phyloP scores from a whole-genome alignment of 805 yeast species.

The Starmera pachycereana region DNA sequence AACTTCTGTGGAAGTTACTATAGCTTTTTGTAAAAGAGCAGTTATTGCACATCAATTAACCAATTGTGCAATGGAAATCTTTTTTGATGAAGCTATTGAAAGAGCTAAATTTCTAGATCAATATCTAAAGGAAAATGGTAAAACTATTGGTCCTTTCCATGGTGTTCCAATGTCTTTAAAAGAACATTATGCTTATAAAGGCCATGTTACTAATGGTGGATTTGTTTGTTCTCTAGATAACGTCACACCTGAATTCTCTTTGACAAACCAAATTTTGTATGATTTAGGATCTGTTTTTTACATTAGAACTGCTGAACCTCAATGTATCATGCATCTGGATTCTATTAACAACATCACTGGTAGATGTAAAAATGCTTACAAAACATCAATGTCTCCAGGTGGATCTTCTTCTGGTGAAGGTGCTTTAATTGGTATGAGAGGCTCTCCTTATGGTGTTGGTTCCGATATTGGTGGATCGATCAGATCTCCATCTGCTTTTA shows the following conservation, averaged over 20 bases:
- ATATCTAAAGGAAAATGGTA: constrained; percentile 34
- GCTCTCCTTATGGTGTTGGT: constrained; percentile 54
- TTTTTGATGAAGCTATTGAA: constrained; percentile 51
- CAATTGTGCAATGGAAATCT: constrained; percentile 48
- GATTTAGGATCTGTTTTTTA: constrained; percentile 40
- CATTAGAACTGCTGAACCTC: constrained; percentile 61
- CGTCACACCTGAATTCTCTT: constrained; percentile 35
- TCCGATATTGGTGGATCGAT: constrained; percentile 69
- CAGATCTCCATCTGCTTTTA: constrained; percentile 57
- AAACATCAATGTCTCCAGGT: constrained; percentile 49
- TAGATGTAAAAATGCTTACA: constrained; percentile 47
- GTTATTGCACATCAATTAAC: constrained; percentile 54
- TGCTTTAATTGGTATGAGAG: constrained; percentile 47
- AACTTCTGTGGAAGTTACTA: constrained; percentile 11
- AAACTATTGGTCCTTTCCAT: constrained; percentile 54
- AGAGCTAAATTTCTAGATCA: constrained; percentile 52
- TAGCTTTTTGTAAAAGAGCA: constrained; percentile 33
- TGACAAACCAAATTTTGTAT: constrained; percentile 30
- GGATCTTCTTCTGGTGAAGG: constrained; percentile 76
- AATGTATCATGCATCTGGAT: constrained; percentile 59
- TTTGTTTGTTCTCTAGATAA: constrained; percentile 43
- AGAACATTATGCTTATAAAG: constrained; percentile 49
- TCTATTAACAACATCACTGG: constrained; percentile 52
- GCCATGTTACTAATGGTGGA: constrained; percentile 47
- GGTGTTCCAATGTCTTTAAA: constrained; percentile 62